phyloP scores from a whole-genome alignment of 1,284 basidiomycete genomes.

The Fomes fomentarius region DNA sequence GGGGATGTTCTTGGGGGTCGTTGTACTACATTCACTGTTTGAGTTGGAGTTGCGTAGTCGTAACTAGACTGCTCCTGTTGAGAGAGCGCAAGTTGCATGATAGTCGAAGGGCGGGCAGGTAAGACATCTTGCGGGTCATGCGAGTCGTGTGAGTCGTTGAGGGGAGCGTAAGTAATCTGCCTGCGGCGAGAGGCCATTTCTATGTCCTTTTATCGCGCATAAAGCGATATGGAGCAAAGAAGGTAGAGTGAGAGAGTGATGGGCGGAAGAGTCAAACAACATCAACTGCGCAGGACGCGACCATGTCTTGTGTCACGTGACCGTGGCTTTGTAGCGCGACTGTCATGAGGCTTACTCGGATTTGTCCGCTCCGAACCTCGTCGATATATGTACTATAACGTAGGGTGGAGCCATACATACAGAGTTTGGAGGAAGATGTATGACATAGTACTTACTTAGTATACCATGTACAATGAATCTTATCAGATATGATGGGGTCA shows the following conservation, averaged over 20 bases:
- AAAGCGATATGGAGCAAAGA: not conserved
- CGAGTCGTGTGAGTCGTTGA: slow-evolving; percentile 19
- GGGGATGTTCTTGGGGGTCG: slow-evolving; percentile 24
- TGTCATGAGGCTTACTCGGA: too few species aligned
- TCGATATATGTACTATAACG: too few species aligned
- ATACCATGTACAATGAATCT: too few species aligned
- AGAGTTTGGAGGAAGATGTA: too few species aligned
- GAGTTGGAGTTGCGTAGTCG: slow-evolving; percentile 22
- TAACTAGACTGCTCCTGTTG: slow-evolving; percentile 16
- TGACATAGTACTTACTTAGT: too few species aligned
- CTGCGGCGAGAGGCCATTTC: slow-evolving; percentile 19
- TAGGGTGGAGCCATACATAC: too few species aligned
- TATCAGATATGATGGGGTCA: too few species aligned
- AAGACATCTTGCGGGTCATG: slow-evolving; percentile 14
- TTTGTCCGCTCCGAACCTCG: not conserved
- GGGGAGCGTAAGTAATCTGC: slow-evolving; percentile 19
- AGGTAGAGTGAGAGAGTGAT: not conserved
- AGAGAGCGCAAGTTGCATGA: slow-evolving; percentile 28
- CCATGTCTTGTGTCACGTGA: not conserved
- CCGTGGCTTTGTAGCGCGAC: not conserved
- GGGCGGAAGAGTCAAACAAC: not conserved
- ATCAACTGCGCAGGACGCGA: not conserved
- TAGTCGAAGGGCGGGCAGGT: slow-evolving; percentile 15
- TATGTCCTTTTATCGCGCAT: not conserved
- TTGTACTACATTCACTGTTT: slow-evolving; percentile 22